Percentiles rank a stretch among this genome's conserved stretches.
Evolutionary conservation across 495 filamentous ascomycete genomes (phyloP).

Genomic region (Baudoinia panamericana): DNA sequence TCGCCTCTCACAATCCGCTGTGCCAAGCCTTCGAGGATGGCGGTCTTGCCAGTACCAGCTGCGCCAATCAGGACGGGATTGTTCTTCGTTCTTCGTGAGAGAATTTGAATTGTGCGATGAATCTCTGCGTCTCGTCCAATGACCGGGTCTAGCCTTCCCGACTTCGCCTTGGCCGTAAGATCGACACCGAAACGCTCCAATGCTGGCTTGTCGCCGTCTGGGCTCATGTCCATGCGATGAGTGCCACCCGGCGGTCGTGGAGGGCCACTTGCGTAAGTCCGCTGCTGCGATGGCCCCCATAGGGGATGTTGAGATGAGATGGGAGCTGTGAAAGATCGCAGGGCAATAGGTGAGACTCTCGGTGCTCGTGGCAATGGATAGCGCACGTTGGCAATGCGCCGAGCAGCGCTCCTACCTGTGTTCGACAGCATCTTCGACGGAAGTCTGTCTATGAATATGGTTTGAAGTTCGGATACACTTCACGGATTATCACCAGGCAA

Average conservation of each 20-base stretch:
- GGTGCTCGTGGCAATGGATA: slow-evolving; percentile 10
- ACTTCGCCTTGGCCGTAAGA: slow-evolving; percentile 70
- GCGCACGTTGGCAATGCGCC: slow-evolving; percentile 17
- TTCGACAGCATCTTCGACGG: background rate
- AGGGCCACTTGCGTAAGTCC: slow-evolving; percentile 62
- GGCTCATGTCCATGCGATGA: slow-evolving; percentile 80
- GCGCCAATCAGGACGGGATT: slow-evolving; percentile 89
- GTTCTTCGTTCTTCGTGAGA: slow-evolving; percentile 90
- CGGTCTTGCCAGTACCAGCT: slow-evolving; percentile 92
- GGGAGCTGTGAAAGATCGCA: background rate
- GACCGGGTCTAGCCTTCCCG: slow-evolving; percentile 87
- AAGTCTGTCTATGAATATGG: no score
- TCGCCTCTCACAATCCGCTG: slow-evolving; percentile 83
- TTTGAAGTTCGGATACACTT: no score
- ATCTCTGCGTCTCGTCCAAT: slow-evolving; percentile 88
- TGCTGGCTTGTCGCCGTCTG: slow-evolving; percentile 64
- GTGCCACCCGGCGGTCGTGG: slow-evolving; percentile 84
- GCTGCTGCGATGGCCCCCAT: slow-evolving; percentile 19
- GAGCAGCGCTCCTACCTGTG: slow-evolving; percentile 11
- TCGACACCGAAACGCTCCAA: slow-evolving; percentile 86
- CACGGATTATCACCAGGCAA: no score
- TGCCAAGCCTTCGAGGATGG: slow-evolving; percentile 83
- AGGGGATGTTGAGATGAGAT: no score
- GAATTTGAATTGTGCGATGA: slow-evolving; percentile 82
- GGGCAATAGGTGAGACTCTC: background rate